Conservation (phyloP, 2,329 filamentous ascomycete species). For the Fusarium chlamydosporum region DNA sequence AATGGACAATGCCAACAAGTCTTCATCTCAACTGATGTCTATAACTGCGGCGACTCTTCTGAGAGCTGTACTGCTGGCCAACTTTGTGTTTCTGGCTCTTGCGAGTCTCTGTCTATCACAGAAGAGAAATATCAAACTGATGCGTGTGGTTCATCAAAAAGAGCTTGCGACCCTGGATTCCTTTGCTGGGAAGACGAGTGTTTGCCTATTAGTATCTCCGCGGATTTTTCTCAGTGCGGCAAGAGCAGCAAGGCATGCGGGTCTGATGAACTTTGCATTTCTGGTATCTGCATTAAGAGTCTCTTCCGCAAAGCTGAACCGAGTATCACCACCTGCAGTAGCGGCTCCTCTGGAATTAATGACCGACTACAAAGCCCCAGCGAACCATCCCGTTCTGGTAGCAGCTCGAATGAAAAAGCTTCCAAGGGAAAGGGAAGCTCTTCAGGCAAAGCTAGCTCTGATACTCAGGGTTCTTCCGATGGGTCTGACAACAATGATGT, state of each 20-base stretch:
- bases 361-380: neutral
- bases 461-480: neutral
- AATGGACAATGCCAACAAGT: conserved; percentile 31
- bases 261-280: conserved; percentile 29
- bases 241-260: conserved; percentile 14
- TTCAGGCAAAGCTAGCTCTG: neutral
- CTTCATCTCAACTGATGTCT: conserved; percentile 27
- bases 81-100: conserved; percentile 32
- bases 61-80: conserved; percentile 30
- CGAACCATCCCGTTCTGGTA: neutral
- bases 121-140: neutral
- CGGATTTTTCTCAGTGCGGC: conserved; percentile 29
- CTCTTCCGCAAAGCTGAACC: neutral
- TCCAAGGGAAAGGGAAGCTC: neutral
- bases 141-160: conserved; percentile 14
- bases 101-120: conserved; percentile 18
- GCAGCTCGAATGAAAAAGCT: neutral
- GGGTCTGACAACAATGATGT: neutral
- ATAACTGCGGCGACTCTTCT: conserved; percentile 22
- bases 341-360: neutral
- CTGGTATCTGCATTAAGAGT: conserved; percentile 22
- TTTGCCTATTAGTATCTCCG: conserved; percentile 21
- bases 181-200: conserved; percentile 22
- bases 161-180: conserved; percentile 21
- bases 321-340: neutral